phyloP scores from a whole-genome alignment of 2,329 filamentous ascomycete species.

The Epichloe uncinata region DNA sequence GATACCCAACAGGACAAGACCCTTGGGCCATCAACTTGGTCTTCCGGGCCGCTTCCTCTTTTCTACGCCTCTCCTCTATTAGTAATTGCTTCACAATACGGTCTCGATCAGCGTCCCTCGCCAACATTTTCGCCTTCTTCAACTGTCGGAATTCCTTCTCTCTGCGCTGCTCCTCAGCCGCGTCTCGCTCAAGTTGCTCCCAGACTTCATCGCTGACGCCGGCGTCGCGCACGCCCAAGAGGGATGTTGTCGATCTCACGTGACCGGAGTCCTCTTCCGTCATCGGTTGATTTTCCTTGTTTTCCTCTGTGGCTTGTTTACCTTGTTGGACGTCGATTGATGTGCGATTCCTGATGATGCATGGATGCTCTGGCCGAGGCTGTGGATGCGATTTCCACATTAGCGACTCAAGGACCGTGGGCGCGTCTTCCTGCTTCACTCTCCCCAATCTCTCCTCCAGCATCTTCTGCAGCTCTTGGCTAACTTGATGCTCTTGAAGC shows the following conservation, averaged over 20 bases:
- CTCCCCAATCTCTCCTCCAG: too few species aligned
- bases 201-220: conserved; percentile 48
- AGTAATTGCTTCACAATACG: conserved; percentile 23
- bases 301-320: conserved; percentile 6
- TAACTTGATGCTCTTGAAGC: too few species aligned
- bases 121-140: conserved; percentile 15
- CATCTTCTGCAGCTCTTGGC: too few species aligned
- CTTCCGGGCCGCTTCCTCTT: conserved; percentile 26
- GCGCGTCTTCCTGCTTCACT: too few species aligned
- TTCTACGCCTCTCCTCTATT: conserved; percentile 24
- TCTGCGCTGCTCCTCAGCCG: conserved; percentile 20
- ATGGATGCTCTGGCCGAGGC: too few species aligned
- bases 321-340: neutral
- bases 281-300: conserved; percentile 3
- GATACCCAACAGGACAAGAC: conserved; percentile 39
- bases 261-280: too few species aligned
- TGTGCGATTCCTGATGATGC: too few species aligned
- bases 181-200: conserved; percentile 44
- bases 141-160: conserved; percentile 24
- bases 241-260: neutral
- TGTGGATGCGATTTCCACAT: too few species aligned
- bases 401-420: too few species aligned
- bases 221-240: conserved; percentile 29
- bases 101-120: conserved; percentile 19
- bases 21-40: conserved; percentile 31